Base-by-base conservation (phyloP, 192 early-diverging fungal species). In the Chytriomyces confervae region DNA sequence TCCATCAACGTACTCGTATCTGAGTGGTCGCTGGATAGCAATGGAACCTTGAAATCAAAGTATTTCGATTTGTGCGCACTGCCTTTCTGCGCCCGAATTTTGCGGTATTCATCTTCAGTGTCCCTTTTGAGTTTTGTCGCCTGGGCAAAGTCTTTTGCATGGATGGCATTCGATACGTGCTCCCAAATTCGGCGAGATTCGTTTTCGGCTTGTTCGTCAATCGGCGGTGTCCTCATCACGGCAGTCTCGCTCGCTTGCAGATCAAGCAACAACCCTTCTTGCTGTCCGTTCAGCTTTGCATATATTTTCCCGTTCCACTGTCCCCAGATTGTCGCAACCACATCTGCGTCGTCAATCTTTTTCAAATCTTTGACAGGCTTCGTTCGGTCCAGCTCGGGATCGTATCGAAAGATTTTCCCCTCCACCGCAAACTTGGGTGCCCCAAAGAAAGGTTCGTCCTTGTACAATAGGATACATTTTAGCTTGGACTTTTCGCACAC, bases 381-480 rank as follows among this genome's bases (percentile, higher is more conserved):
- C 75, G 87, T 89, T 48, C 90, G 81, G 62, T 81, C 84, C 80
- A 61, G 53, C 13, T 72, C 67, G 7, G 84, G 80, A 76, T 91
- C 87, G 72, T 89, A 90, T 27, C 78, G 84, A 80, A 89, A 91
- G 50, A 94, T 85, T 75, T 88, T 90, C 13, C 91, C 92, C 20
- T 87, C 81, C 6, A 94, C 82, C 16, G 86, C 89, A 64, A 91
- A 90, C 72, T 88, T 89, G 47, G 86, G 83, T 60, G 89, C 89
- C 23, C 89, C 88, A 78, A 94, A 90, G 87, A 85, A 92, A 75
- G 88, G 84, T 82, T 93, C 93, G 66, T 92, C 91, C 77, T 93
- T 94, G 79, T 92, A 94, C 77, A 87, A 84, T 29, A 93, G 68
- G 13, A 92, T 79, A 29, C 88, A 80, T 29, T 88, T 88, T 61